Conservation (phyloP, 1,284 basidiomycete genomes). For the Ceratobasidium sp. region DNA sequence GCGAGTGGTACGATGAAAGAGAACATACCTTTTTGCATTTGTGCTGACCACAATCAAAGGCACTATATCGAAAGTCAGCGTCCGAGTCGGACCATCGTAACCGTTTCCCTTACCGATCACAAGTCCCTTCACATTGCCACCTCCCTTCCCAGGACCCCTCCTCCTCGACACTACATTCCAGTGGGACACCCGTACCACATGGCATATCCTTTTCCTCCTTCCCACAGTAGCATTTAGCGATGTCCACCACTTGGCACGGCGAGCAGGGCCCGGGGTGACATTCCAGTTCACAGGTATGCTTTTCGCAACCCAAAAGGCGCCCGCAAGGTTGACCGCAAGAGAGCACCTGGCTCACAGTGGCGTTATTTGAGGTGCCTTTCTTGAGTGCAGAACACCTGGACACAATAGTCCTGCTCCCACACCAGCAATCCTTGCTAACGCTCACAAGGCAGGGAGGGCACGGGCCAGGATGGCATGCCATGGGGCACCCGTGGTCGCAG, state of each 20-base stretch:
- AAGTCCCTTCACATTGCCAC: slow-evolving; percentile 69
- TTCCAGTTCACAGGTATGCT: slow-evolving; percentile 63
- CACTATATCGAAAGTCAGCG: slow-evolving; percentile 50
- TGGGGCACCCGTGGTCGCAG: slow-evolving; percentile 74
- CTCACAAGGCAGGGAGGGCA: slow-evolving; percentile 74
- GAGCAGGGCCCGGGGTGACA: slow-evolving; percentile 80
- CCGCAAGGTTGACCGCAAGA: slow-evolving; percentile 74
- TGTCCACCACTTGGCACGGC: slow-evolving; percentile 64
- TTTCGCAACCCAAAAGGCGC: slow-evolving; percentile 66
- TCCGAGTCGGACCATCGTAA: not conserved
- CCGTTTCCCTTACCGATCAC: slow-evolving; percentile 58
- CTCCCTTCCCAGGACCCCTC: slow-evolving; percentile 66
- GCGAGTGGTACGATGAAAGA: not conserved
- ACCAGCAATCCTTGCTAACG: slow-evolving; percentile 67
- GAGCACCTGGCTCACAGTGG: slow-evolving; percentile 50
- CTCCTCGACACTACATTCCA: slow-evolving; percentile 33
- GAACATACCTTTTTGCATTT: slow-evolving; percentile 61
- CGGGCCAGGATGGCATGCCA: slow-evolving; percentile 74
- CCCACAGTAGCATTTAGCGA: slow-evolving; percentile 78
- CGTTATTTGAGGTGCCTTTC: slow-evolving; percentile 46
- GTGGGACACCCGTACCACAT: slow-evolving; percentile 66
- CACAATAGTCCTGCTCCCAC: slow-evolving; percentile 63
- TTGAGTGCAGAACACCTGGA: slow-evolving; percentile 66
- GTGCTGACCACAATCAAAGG: slow-evolving; percentile 79
- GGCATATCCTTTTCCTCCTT: slow-evolving; percentile 62